These are phyloP conservation scores for Fusarium sp. DNA, from an alignment of 2,329 filamentous ascomycete species.

Conservation along the genomic window DNA sequence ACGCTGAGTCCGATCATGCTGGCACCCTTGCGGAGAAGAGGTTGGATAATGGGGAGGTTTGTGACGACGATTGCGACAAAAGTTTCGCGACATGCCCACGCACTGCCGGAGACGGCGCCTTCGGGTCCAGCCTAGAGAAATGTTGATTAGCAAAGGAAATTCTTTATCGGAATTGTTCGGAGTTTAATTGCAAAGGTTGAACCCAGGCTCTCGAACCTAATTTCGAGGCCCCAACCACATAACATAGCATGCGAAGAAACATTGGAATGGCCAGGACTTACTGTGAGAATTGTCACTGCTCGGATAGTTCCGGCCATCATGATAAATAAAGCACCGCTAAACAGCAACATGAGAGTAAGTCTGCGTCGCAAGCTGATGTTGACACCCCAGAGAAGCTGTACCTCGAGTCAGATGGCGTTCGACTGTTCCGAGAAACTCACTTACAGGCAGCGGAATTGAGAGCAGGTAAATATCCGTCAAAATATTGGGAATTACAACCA, in stretches of 20 bases:
- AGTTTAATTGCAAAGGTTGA: too few relatives aligned
- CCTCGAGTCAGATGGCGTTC: neutral
- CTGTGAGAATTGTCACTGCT: slow-evolving; percentile 40
- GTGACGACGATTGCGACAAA: slow-evolving; percentile 58
- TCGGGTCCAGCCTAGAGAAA: slow-evolving; percentile 24
- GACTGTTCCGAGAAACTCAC: neutral
- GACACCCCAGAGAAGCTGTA: slow-evolving; percentile 43
- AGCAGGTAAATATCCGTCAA: slow-evolving; percentile 41
- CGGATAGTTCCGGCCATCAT: slow-evolving; percentile 45
- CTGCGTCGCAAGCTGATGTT: slow-evolving; percentile 44
- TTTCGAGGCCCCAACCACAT: too few relatives aligned
- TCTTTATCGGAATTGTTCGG: too few relatives aligned
- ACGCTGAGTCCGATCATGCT: slow-evolving; percentile 42
- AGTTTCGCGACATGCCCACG: slow-evolving; percentile 58
- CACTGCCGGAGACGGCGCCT: slow-evolving; percentile 40
- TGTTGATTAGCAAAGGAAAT: neutral
- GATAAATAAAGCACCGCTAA: slow-evolving; percentile 43
- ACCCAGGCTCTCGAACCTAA: too few relatives aligned
- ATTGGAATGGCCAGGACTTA: neutral
- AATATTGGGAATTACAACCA: slow-evolving; percentile 43
- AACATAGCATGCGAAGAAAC: too few relatives aligned
- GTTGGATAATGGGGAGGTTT: slow-evolving; percentile 51
- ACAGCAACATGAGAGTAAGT: slow-evolving; percentile 42
- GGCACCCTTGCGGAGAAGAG: slow-evolving; percentile 40
- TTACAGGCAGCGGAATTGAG: slow-evolving; percentile 39